Base-by-base conservation (phyloP, 768 basidiomycete genomes). In the Calocera cornea region DNA sequence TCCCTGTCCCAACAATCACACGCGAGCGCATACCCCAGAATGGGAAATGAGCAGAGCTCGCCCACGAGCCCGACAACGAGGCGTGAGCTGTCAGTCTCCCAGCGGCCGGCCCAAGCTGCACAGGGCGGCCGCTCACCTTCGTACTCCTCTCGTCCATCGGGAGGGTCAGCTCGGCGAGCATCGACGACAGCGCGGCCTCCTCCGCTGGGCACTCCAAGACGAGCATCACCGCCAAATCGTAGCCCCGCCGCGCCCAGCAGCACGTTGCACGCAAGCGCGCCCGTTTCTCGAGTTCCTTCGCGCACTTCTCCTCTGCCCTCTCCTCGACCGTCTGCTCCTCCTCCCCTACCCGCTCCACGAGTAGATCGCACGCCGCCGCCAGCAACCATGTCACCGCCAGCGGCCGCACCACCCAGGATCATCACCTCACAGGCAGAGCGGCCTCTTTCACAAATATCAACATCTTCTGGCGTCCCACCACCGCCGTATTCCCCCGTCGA, bases 61-160 rank as follows among this genome's bases (percentile, higher is more conserved):
- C 54, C 54, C 54, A 60, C 54, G 27, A 60, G 54, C 54, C 54
- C 54, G 54, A 60, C 54, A 60, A 33, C 54, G 54, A 60, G 54
- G 54, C 54, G 54, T 60, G 54, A 60, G 24, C 27, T 33, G 54
- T 27, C 54, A 60, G 54, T 33, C 24, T 60, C 22, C 27, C 54
- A 60, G 16, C 54, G 24, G 22, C 54, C 54, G 11, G 27, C 27
- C 3, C 54, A 47, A 5, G 36, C 7, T 19, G 44, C 54, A 31
- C 14, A 11, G 27, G 54, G 27, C 24, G 54, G 54, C 54, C 24
- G 54, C 10, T 60, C 54, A 10, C 54, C 54, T 27, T 29, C 24
- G 14, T 5, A 8, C 22, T 60, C 54, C 27, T 19, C 44, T 47
- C 44, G 44, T 8, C 44, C 44, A 24, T 5, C 44, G 19, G 44